Evolutionary conservation across 2,329 filamentous ascomycete genomes (phyloP).

Genomic region (Gliomastix tumulicola): DNA sequence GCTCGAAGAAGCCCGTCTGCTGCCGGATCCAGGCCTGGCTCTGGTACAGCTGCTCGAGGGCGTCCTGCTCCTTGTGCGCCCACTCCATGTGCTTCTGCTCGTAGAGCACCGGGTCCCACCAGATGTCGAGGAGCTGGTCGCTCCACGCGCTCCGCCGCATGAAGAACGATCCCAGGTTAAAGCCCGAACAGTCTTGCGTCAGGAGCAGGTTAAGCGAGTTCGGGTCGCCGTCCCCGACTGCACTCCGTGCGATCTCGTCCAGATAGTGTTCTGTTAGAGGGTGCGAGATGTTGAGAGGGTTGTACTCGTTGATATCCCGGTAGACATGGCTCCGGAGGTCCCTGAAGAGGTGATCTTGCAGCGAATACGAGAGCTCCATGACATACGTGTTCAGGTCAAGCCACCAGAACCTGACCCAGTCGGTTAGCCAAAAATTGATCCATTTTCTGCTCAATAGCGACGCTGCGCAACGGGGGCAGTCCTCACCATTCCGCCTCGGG

Average conservation of each 20-base stretch:
- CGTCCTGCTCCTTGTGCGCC: conserved; percentile 98
- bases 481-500: conserved; percentile 91
- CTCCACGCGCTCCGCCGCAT: conserved; percentile 80
- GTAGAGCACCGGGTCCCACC: conserved; percentile 98
- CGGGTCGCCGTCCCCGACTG: conserved; percentile 67
- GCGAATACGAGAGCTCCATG: conserved; percentile 89
- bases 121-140: conserved; percentile 84
- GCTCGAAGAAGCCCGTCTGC: conserved; percentile 81
- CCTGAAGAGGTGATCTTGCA: conserved; percentile 88
- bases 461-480: not conserved
- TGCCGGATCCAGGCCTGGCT: conserved; percentile 90
- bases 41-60: conserved; percentile 83
- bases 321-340: conserved; percentile 68
- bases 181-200: conserved; percentile 89
- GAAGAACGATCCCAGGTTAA: conserved; percentile 96
- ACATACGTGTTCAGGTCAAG: conserved; percentile 95
- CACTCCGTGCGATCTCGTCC: conserved; percentile 64
- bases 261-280: conserved; percentile 70
- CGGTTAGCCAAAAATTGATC: conserved; percentile 6
- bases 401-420: conserved; percentile 90
- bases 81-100: conserved; percentile 99
- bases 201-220: conserved; percentile 82
- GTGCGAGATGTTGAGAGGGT: conserved; percentile 88
- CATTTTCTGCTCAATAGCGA: no score
- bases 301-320: conserved; percentile 94